Percentiles rank a stretch among this genome's conserved stretches.
These are phyloP conservation scores for Geotrichum europaeum DNA, from an alignment of 1,139 yeast genomes.

Conservation along the genomic window DNA sequence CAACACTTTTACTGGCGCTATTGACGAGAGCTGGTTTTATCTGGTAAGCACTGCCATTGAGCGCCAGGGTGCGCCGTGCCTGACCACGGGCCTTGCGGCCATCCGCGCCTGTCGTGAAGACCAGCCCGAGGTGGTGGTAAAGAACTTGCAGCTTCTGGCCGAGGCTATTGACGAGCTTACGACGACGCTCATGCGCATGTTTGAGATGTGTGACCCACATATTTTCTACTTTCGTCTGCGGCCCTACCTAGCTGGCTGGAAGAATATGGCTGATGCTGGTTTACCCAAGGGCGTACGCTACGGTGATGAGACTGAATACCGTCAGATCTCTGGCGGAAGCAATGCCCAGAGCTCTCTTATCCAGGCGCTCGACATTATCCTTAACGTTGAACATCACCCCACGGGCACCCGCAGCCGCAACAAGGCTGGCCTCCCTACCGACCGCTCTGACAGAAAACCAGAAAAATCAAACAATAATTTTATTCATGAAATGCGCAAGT, in stretches of 20 bases:
- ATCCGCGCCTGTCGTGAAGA: constrained; percentile 48
- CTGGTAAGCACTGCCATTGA: constrained; percentile 84
- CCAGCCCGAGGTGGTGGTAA: constrained; percentile 39
- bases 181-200: constrained; percentile 73
- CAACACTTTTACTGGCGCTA: constrained; percentile 81
- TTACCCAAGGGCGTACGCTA: constrained; percentile 72
- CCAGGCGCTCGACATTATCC: constrained; percentile 73
- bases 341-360: constrained; percentile 89
- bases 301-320: constrained; percentile 55
- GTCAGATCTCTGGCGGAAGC: constrained; percentile 80
- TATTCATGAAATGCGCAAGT: constrained; percentile 74
- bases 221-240: constrained; percentile 79
- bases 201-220: constrained; percentile 93
- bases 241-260: constrained; percentile 93
- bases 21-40: constrained; percentile 93
- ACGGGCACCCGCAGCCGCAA: constrained; percentile 50
- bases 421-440: constrained; percentile 11
- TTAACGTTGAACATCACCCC: constrained; percentile 71
- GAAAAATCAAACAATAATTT: constrained; percentile 46
- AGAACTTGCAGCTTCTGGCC: constrained; percentile 57
- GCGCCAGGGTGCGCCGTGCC: constrained; percentile 65
- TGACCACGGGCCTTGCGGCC: constrained; percentile 56
- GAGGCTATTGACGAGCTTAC: constrained; percentile 71
- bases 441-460: constrained; percentile 13
- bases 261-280: constrained; percentile 84